phyloP scores from a whole-genome alignment of 1,139 yeast species.

The Zygosaccharomyces sapae region DNA sequence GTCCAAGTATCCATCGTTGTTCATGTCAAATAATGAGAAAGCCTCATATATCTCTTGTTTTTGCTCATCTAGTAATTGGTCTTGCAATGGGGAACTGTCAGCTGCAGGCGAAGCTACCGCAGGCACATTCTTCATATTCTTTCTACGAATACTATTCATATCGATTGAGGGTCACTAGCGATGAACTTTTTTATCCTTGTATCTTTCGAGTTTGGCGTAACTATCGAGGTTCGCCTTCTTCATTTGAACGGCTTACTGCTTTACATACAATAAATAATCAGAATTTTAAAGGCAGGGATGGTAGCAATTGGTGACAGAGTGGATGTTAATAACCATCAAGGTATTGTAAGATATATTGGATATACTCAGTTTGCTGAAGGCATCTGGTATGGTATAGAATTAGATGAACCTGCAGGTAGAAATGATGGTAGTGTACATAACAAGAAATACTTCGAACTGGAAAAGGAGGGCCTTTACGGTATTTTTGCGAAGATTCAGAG shows the following conservation, averaged over 20 bases:
- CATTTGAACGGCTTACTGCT: not conserved
- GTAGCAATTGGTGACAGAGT: conserved; percentile 43
- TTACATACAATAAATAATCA: not conserved
- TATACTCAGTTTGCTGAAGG: conserved; percentile 58
- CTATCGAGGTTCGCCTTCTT: conserved; percentile 1
- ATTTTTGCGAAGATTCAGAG: conserved; percentile 47
- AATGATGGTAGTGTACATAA: conserved; percentile 77
- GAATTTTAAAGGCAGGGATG: conserved; percentile 7
- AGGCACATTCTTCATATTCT: conserved; percentile 12
- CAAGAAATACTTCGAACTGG: conserved; percentile 51
- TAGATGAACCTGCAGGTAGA: conserved; percentile 62
- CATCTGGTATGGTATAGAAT: conserved; percentile 75
- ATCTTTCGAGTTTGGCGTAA: conserved; percentile 1
- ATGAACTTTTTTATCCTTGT: not conserved
- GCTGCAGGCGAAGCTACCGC: conserved; percentile 15
- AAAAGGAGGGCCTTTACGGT: conserved; percentile 47
- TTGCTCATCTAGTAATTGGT: conserved; percentile 80
- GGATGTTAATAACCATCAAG: conserved; percentile 42
- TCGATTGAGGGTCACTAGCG: not conserved
- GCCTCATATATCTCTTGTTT: conserved; percentile 92
- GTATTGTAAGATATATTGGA: conserved; percentile 50
- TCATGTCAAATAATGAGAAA: conserved; percentile 86
- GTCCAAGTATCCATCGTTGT: conserved; percentile 83
- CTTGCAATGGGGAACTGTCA: conserved; percentile 22
- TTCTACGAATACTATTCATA: conserved; percentile 15